These are phyloP conservation scores for Phytophthora ramorum DNA, from an alignment of 352 stramenopile species.

Conservation along the genomic window DNA sequence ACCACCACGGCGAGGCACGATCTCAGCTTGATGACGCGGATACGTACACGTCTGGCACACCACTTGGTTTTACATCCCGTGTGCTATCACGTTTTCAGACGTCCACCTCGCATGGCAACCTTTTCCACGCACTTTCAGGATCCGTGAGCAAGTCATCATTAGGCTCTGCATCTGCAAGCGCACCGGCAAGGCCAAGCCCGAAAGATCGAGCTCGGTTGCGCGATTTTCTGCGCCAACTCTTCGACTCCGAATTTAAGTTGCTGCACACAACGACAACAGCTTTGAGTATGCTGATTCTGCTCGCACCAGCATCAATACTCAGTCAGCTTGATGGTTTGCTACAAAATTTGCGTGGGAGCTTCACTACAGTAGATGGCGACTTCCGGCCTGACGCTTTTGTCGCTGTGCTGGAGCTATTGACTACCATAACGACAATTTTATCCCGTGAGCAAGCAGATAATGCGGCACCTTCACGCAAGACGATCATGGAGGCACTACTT, in stretches of 20 bases:
- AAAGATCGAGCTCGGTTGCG: conserved; percentile 46
- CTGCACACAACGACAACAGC: conserved; percentile 64
- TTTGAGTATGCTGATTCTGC: conserved; percentile 62
- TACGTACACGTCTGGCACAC: conserved; percentile 24
- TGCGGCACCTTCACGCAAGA: conserved; percentile 31
- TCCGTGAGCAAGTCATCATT: conserved; percentile 37
- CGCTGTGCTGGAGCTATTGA: conserved; percentile 72
- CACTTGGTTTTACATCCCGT: conserved; percentile 69
- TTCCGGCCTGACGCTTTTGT: conserved; percentile 73
- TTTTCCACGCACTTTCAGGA: conserved; percentile 66
- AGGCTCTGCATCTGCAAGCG: conserved; percentile 12
- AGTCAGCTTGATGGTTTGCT: conserved; percentile 45
- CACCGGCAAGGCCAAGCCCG: conserved; percentile 15
- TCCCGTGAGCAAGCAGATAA: conserved; percentile 10
- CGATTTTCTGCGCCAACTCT: conserved; percentile 56
- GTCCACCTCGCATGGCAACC: conserved; percentile 50
- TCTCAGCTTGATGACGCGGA: conserved; percentile 9
- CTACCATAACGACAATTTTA: conserved; percentile 48
- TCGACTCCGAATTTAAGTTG: conserved; percentile 66
- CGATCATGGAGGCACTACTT: conserved; percentile 57
- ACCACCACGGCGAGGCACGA: conserved; percentile 18
- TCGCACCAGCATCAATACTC: conserved; percentile 52
- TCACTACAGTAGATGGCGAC: conserved; percentile 68
- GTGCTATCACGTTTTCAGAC: conserved; percentile 78
- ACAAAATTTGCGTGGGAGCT: conserved; percentile 47